Conservation (phyloP, 2,329 filamentous ascomycete species). For the Botrytis fabae region DNA sequence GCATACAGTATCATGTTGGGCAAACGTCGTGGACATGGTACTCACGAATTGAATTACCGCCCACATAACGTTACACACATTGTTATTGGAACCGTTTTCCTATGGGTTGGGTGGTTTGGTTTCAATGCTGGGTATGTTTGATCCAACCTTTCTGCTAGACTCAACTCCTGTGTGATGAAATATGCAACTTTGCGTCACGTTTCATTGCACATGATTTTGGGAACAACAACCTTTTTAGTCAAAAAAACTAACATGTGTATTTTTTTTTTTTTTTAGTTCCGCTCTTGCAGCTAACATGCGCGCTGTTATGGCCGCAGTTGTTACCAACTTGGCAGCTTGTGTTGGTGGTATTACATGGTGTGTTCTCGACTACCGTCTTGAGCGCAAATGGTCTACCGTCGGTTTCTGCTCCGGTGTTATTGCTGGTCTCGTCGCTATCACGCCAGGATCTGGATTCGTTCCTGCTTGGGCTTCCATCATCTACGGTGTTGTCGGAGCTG, state of each 20-base stretch:
- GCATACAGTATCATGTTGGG: constrained; percentile 92
- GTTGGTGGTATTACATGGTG: constrained; percentile 89
- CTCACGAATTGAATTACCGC: constrained; percentile 85
- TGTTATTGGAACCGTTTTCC: constrained; percentile 87
- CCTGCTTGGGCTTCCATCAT: constrained; percentile 81
- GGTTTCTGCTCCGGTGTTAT: constrained; percentile 92
- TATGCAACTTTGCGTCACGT: constrained; percentile 6
- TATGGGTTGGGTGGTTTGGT: constrained; percentile 95
- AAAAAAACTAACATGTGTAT: background rate
- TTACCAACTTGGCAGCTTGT: constrained; percentile 82
- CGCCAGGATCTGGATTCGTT: constrained; percentile 81
- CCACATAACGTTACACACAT: constrained; percentile 93
- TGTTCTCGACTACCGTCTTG: constrained; percentile 81
- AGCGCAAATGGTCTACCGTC: constrained; percentile 89
- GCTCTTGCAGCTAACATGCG: constrained; percentile 79
- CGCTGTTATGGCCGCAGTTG: constrained; percentile 81
- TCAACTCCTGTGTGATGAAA: constrained; percentile 5
- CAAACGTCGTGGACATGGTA: constrained; percentile 69
- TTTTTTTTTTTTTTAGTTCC: constrained; percentile 45
- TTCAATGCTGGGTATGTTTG: constrained; percentile 73
- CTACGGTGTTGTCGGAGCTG: constrained; percentile 74
- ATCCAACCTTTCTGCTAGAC: background rate
- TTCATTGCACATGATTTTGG: constrained; percentile 4
- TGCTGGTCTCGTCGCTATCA: constrained; percentile 83
- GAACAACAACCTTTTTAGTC: background rate